Percentiles rank a stretch among this genome's conserved stretches.
Conservation (phyloP, 1,284 basidiomycete species). For the Puccinia hordei region DNA sequence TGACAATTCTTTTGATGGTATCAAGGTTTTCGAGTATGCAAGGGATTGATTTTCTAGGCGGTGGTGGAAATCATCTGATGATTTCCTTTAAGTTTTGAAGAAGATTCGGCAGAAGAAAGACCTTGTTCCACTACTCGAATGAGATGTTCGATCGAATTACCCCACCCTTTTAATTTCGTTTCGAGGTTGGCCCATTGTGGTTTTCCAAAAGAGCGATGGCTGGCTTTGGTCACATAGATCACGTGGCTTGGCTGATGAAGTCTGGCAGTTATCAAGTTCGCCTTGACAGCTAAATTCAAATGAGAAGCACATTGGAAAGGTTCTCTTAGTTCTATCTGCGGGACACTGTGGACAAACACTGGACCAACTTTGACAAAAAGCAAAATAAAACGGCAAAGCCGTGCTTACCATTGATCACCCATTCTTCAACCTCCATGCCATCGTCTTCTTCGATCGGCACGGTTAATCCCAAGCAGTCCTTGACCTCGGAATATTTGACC, state of each 20-base stretch:
- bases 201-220: slow-evolving; percentile 23
- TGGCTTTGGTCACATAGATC: slow-evolving; percentile 42
- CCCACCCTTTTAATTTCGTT: slow-evolving; percentile 28
- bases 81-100: slow-evolving; percentile 35
- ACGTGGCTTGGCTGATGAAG: slow-evolving; percentile 46
- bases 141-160: slow-evolving; percentile 43
- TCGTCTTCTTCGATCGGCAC: slow-evolving; percentile 41
- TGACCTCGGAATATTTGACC: slow-evolving; percentile 42
- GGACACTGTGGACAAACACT: neutral
- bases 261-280: slow-evolving; percentile 42
- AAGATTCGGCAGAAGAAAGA: slow-evolving; percentile 30
- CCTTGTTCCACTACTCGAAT: slow-evolving; percentile 47
- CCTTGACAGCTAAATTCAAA: slow-evolving; percentile 36
- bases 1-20: neutral
- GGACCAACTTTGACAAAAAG: neutral
- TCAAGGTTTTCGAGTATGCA: neutral
- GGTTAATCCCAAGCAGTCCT: slow-evolving; percentile 26
- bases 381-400: neutral
- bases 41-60: slow-evolving; percentile 12
- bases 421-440: slow-evolving; percentile 51
- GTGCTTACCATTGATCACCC: slow-evolving; percentile 48
- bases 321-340: neutral
- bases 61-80: slow-evolving; percentile 14
- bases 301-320: neutral
- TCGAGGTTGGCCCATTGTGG: slow-evolving; percentile 28